Evolutionary conservation across 108 stramenopile genomes (phyloP).

Genomic region (Cylindrotheca fusiformis): DNA sequence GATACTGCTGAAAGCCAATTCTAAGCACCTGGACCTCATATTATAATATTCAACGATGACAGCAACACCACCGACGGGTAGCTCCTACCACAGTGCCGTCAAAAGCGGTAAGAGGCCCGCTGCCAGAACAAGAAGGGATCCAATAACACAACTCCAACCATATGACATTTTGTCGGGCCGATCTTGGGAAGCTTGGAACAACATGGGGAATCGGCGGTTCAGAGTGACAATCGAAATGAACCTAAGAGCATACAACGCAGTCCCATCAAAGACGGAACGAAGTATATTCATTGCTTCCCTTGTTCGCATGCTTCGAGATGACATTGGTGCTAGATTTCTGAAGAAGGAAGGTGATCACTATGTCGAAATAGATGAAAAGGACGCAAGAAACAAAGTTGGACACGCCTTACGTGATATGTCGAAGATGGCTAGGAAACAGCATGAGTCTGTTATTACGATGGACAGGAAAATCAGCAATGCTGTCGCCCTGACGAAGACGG

Average conservation of each 20-base stretch:
- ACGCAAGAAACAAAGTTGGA: slow-evolving; percentile 29
- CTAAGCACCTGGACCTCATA: no score
- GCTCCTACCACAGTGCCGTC: no score
- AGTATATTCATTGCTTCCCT: background rate
- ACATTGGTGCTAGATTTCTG: slow-evolving; percentile 23
- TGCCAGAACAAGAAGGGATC: no score
- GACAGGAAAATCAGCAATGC: no score
- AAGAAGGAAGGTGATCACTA: slow-evolving; percentile 4
- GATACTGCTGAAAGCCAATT: no score
- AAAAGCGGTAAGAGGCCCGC: no score
- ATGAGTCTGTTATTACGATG: background rate
- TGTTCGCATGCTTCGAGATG: slow-evolving; percentile 10
- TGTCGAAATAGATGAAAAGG: slow-evolving; percentile 11
- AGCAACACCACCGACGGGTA: no score
- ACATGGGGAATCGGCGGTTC: background rate
- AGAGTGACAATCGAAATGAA: background rate
- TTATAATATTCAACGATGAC: no score
- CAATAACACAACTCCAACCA: no score
- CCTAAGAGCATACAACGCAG: background rate
- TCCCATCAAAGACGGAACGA: background rate
- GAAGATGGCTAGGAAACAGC: background rate
- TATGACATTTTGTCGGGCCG: background rate
- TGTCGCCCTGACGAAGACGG: no score
- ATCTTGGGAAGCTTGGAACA: background rate
- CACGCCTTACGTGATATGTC: slow-evolving; percentile 35